These are phyloP conservation scores for Austropuccinia psidii DNA, from an alignment of 1,284 basidiomycete genomes.

Conservation along the genomic window DNA sequence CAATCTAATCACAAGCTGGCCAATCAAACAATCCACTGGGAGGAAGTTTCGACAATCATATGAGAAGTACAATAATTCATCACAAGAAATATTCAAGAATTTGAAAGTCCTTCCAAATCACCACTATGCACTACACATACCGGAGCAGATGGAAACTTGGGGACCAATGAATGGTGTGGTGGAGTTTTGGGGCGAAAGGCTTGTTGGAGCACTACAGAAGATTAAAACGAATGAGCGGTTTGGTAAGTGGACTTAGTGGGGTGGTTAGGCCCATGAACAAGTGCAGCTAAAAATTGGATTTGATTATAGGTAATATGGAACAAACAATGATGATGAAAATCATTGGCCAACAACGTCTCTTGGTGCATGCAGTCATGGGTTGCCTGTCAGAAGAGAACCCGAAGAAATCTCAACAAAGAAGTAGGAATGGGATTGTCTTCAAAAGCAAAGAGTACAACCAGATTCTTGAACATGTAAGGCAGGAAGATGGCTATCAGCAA, in stretches of 20 bases:
- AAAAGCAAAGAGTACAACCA: too few species aligned
- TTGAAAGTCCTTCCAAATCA: too few species aligned
- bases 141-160: neutral
- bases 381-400: too few species aligned
- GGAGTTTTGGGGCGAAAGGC: neutral
- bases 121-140: neutral
- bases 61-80: neutral
- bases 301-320: constrained; percentile 5
- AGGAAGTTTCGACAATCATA: neutral
- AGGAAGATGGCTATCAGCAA: too few species aligned
- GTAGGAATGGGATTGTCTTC: too few species aligned
- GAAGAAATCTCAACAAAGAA: too few species aligned
- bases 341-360: too few species aligned
- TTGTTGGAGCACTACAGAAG: neutral
- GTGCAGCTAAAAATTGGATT: neutral
- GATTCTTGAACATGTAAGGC: too few species aligned
- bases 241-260: neutral
- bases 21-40: neutral
- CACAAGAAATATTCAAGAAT: neutral
- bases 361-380: too few species aligned
- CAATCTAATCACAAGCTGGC: neutral
- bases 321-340: too few species aligned
- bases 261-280: neutral
- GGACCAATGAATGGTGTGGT: neutral
- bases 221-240: neutral